Conservation (phyloP, 2,329 filamentous ascomycete genomes). For the Colletotrichum australisinense region DNA sequence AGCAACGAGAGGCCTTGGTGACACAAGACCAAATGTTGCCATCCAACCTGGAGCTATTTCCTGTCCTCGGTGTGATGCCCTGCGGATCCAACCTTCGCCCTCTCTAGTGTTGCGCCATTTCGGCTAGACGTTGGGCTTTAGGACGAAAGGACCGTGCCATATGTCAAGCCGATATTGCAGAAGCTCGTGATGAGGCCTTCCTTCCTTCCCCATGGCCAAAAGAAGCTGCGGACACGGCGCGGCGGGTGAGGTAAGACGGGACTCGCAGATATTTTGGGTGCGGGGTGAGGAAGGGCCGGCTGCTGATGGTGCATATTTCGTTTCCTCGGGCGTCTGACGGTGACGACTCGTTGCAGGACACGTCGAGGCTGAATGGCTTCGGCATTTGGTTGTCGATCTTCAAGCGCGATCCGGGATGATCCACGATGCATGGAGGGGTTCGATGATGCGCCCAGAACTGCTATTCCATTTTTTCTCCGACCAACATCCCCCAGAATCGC, state of each 20-base stretch:
- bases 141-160: not conserved
- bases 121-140: not conserved
- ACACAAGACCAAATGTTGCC: not conserved
- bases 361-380: constrained; percentile 13
- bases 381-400: constrained; percentile 24
- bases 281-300: not conserved
- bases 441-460: not conserved
- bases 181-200: not conserved
- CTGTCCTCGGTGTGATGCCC: not conserved
- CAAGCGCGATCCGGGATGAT: constrained; percentile 26
- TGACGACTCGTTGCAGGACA: not conserved
- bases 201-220: too few relatives aligned
- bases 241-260: not conserved
- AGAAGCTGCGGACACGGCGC: not conserved
- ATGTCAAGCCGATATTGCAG: not conserved
- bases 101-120: not conserved
- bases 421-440: constrained; percentile 35
- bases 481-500: not conserved
- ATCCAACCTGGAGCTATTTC: not conserved
- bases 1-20: not conserved
- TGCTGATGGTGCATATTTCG: not conserved
- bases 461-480: not conserved
- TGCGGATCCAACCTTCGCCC: not conserved
- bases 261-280: not conserved
- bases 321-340: not conserved